These are phyloP conservation scores for Magnusiomyces ingens DNA, from an alignment of 1,139 yeast genomes.

Conservation along the genomic window DNA sequence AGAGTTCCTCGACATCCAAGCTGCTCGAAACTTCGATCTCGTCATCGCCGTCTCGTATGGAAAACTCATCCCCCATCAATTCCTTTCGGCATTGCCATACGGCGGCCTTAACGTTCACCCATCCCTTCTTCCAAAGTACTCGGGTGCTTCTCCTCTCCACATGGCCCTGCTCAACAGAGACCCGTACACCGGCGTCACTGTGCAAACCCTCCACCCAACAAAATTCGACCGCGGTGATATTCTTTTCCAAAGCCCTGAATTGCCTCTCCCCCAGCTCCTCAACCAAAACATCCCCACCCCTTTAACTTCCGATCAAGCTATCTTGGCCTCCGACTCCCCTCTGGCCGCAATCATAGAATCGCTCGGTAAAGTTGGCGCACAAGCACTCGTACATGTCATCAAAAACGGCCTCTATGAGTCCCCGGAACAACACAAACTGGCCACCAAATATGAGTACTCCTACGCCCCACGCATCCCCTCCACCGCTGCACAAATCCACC, in stretches of 20 bases:
- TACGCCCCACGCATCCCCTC: constrained; percentile 52
- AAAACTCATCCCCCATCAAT: constrained; percentile 57
- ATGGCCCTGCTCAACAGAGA: constrained; percentile 65
- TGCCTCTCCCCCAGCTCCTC: neutral
- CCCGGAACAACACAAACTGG: constrained; percentile 9
- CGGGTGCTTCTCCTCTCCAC: constrained; percentile 92
- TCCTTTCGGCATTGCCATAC: constrained; percentile 43
- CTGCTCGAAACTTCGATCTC: constrained; percentile 42
- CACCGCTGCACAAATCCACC: constrained; percentile 39
- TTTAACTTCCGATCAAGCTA: neutral
- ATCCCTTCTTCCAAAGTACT: constrained; percentile 69
- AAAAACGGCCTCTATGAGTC: constrained; percentile 32
- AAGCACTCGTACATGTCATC: constrained; percentile 45
- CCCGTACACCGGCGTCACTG: constrained; percentile 66
- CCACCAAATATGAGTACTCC: constrained; percentile 36
- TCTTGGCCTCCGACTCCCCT: constrained; percentile 29
- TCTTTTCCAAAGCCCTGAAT: constrained; percentile 27
- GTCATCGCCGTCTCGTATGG: constrained; percentile 92
- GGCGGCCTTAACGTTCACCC: constrained; percentile 94
- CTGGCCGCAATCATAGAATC: constrained; percentile 39
- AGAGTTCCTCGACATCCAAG: constrained; percentile 43
- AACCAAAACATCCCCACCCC: neutral
- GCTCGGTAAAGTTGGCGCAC: constrained; percentile 56
- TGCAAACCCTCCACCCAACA: constrained; percentile 85
- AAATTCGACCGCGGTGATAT: constrained; percentile 77